Evolutionary conservation across 2,329 filamentous ascomycete genomes (phyloP), one percentile per base, ranked within the genome.

Genomic region (Cytospora piceicola): DNA sequence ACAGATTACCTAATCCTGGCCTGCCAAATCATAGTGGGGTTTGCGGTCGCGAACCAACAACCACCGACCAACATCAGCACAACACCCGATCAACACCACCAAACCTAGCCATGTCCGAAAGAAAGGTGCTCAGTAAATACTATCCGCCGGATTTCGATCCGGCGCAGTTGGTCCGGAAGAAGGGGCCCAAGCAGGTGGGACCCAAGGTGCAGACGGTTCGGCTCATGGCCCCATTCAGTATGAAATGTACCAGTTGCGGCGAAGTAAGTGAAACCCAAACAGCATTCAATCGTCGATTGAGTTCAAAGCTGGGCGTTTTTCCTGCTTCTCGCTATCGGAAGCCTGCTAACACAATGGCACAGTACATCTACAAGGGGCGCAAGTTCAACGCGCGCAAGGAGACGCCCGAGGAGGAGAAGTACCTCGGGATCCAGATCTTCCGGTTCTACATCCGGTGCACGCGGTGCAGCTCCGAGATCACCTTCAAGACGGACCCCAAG

Each of bases 301-400:
- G 27, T 5, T 29, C 27, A 29, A 29, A 29, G 27, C 27, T 29
- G 5, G 27, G 27, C 27, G n/a, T 29, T 29, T 29, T 29, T 29
- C 27, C 27, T 5, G 5, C 27, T 29, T 29, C 27, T 29, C 27
- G 27, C 27, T 29, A 5, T 29, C 27, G 5, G 27, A 5, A 29
- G 27, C 5, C 5, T 29, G 27, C 27, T 29, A 29, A 29, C 27
- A 96, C 78, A 42, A 39, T 2, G 5, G 20, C 6, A 17, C 7
- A 24, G 15, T 97, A 90, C 80, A 95, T 96, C 74, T 69, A 96
- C 83, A 92, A 93, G 72, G 94, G 94, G 0, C 88, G 94, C 67
- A 98, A 97, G 74, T 98, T 98, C 84, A 98, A 98, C 79, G 90
- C 93, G 3, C 86, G 92, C 42, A 99, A 99, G 75, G 93, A 97